Base-by-base conservation (phyloP, 2,329 filamentous ascomycete species). In the Dryadomyces quercus-mongolicae region DNA sequence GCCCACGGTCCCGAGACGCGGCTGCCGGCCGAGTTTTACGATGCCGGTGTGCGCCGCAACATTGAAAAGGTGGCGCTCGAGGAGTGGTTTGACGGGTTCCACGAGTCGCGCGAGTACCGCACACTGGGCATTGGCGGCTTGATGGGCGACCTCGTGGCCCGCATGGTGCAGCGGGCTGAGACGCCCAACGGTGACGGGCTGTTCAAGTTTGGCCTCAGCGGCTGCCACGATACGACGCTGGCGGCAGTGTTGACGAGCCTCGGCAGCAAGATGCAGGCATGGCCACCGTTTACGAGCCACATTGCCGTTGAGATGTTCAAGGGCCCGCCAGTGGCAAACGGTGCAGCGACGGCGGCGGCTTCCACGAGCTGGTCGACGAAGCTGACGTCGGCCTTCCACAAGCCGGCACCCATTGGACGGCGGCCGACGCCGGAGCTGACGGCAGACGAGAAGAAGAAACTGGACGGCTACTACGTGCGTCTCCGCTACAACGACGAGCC, bases 261-360 rank as follows among this genome's bases (percentile, higher is more conserved):
- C 7, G 93, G 92, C 2, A 93, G 88, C 65, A 74, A 87, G 45
- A 72, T 72, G 20, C 79, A 78, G 49, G 76, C 77, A 40, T 98
- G 93, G 93, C 93, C 93, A 1, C 91, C 90, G 0, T 98, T 92
- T 64, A 96, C 92, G 0, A 92, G 87, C 61, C 90, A 94, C 62
- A 78, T 98, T 59, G 91, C 93, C 36, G 74, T 98, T 54, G 93
- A 98, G 69, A 76, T 97, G 58, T 96, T 97, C 73, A 81, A 78
- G 44, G 77, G 80, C 60, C 53, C 58, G 7, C 64, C 43, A 58
- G 62, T 31, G 53, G 60, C 57, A 63, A 45, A 53, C 60, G 3
- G 59, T 62, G 34, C 60, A 4, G 25, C 25, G 25, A 8, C 43
- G n/a, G 25, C 48, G 7, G 22, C 44, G 3, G 21, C 54, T 8